Evolutionary conservation across 257 asterid species (phyloP).

Genomic region (Solanum chmielewskii): DNA sequence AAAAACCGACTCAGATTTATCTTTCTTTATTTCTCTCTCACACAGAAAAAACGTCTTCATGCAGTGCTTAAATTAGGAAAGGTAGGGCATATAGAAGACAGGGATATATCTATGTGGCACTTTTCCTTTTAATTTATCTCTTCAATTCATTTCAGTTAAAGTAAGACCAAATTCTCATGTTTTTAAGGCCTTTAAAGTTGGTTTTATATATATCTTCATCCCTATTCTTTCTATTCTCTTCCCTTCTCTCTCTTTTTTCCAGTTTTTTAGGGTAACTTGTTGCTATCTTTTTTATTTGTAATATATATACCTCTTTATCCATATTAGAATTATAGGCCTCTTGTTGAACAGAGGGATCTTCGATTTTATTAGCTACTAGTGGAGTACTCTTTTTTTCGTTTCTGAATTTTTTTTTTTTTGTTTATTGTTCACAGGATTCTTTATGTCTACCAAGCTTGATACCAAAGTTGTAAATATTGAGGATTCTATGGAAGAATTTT

Average conservation of each 20-base stretch:
- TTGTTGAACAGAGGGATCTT: not conserved
- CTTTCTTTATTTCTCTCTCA: slow-evolving; percentile 2
- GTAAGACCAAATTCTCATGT: slow-evolving; percentile 43
- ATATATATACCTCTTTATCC: not conserved
- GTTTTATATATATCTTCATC: slow-evolving; percentile 22
- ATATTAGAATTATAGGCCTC: not conserved
- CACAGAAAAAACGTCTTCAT: slow-evolving; percentile 12
- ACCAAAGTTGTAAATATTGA: not conserved
- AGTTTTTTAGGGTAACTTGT: not conserved
- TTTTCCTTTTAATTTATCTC: slow-evolving; percentile 56
- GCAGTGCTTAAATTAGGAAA: slow-evolving; percentile 44
- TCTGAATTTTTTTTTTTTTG: not conserved
- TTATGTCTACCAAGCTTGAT: not conserved
- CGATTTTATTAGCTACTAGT: not conserved
- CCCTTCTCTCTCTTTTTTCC: not conserved
- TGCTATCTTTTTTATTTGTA: not conserved
- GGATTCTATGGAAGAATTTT: not conserved
- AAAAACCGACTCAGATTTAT: slow-evolving; percentile 9
- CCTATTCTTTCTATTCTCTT: slow-evolving; percentile 3
- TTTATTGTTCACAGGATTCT: not conserved
- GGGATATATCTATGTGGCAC: not conserved
- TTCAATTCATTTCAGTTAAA: slow-evolving; percentile 47
- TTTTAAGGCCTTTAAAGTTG: slow-evolving; percentile 40
- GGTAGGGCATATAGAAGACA: not conserved
- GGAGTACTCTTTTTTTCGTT: not conserved